Evolutionary conservation across 2,329 filamentous ascomycete genomes (phyloP).

Genomic region (Curvularia spicifera): DNA sequence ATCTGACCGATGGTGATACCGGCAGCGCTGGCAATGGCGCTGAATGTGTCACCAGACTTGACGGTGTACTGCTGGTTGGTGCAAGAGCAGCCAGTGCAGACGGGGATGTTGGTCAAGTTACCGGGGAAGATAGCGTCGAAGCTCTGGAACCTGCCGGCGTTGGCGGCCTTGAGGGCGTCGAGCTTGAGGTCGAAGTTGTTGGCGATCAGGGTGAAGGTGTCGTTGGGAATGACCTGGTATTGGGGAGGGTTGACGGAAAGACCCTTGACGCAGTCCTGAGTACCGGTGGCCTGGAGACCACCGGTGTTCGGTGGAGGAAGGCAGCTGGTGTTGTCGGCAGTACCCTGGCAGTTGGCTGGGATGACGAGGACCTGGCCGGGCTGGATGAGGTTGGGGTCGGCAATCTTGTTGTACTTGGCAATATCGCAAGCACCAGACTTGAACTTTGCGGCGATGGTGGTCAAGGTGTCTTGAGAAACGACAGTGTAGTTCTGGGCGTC

Average conservation of each 20-base stretch:
- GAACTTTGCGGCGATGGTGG: not conserved
- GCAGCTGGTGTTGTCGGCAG: slow-evolving; percentile 5
- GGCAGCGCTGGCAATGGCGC: not conserved
- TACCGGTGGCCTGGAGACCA: not conserved
- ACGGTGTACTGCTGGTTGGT: not conserved
- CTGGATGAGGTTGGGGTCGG: not conserved
- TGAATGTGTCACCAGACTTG: slow-evolving; percentile 7
- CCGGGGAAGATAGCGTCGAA: not conserved
- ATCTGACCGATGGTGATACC: slow-evolving; percentile 4
- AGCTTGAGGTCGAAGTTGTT: slow-evolving; percentile 6
- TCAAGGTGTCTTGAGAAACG: not conserved
- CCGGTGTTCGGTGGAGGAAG: not conserved
- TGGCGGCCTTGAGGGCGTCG: not conserved
- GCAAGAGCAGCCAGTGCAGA: slow-evolving; percentile 7
- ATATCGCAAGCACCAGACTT: slow-evolving; percentile 7
- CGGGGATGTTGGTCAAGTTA: not conserved
- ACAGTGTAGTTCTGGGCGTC: not conserved
- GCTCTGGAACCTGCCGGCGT: not conserved
- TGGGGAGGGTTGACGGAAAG: not conserved
- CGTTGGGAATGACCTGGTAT: not conserved
- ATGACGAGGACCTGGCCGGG: not conserved
- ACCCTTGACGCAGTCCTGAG: slow-evolving; percentile 2
- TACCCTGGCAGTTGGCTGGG: not conserved
- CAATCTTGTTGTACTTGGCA: not conserved
- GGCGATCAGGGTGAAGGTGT: slow-evolving; percentile 2